Evolutionary conservation across 257 asterid species (phyloP), one percentile per base, ranked within the genome.

Genomic region (Avicennia marina): DNA sequence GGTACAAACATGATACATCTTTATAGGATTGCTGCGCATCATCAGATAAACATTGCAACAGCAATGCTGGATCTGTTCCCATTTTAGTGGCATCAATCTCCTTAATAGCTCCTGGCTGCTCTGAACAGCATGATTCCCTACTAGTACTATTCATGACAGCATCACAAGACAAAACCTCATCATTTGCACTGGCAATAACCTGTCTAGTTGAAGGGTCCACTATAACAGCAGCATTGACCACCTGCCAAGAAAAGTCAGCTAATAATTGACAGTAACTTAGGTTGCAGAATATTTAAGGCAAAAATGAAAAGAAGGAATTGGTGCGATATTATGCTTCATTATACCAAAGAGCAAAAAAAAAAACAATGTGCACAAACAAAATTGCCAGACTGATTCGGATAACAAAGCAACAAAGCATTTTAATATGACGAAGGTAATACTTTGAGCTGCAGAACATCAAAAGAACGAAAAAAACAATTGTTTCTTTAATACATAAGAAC

Each of bases 221-320:
- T 41, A 93, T 86, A 59, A 93, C 78, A 69, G 94, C 95, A 69
- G 91, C 95, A 80, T 93, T 91, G 43, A 86, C 86, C 71, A 75
- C 79, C 89, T 88, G 75, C 49, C 11, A 11, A 59, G 32, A 75
- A 67, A 47, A 49, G 55, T 47, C 51, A 34, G 46, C 26, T 59
- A 16, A 49, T 15, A 65, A 43, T 20, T 58, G 29, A 25, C 25
- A 15, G n/a, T n/a, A n/a, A n/a, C n/a, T n/a, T n/a, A n/a, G n/a
- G n/a, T n/a, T 39, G 18, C 7, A 60, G 31, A 1, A 29, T 53
- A 22, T 11, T 26, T 11, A 41, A 34, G 20, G 8, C 2, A 18
- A 2, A 44, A 20, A 40, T 15, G 11, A 19, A 11, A 52, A 34
- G n/a, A 58, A n/a, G n/a, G 48, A 18, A 17, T 13, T 25, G 43